Base-by-base conservation (phyloP, 1,284 basidiomycete species). In the Puccinia brachypodii region DNA sequence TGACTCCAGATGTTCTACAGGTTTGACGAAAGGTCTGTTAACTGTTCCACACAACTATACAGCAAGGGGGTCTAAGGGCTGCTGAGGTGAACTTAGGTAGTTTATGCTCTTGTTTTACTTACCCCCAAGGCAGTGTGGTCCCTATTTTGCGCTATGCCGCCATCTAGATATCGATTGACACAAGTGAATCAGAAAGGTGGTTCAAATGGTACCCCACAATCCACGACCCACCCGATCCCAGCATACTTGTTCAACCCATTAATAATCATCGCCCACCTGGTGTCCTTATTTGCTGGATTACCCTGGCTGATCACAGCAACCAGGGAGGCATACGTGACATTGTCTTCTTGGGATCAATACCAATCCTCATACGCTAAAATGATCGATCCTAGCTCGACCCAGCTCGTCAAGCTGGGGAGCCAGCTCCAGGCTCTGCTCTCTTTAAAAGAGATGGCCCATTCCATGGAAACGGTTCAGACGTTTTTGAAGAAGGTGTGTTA, bases 11-110 rank as follows among this genome's bases (percentile, higher is more conserved):
- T 28, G 53, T 19, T 74, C 14, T 38, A 7, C 44, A 74, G 72
- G 50, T 22, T 74, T 47, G 72, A 31, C 50, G 14, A 74, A 56
- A 74, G 53, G 72, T 74, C n/a, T n/a, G 72, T 53, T 25, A n/a
- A 1, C 28, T n/a, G 6, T 74, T 36, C 31, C 19, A 9, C 19
- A 50, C n/a, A 25, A 36, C 36, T 28, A 36, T 1, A 50, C 8
- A n/a, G n/a, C n/a, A n/a, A n/a, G n/a, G n/a, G n/a, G n/a, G n/a
- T n/a, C n/a, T n/a, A n/a, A n/a, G 44, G 16, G 40, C 22, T 13
- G 25, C 1, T 31, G 1, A 44, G 42, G 33, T 74, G 47, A 56
- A 36, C 50, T 53, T 2, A 44, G 19, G 7, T 31, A 16, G 33
- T 13, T 0, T 56, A 31, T 40, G 7, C 25, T 3, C 38, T 47